Base-by-base conservation (phyloP, 495 filamentous ascomycete species). In the Neurospora sp. region DNA sequence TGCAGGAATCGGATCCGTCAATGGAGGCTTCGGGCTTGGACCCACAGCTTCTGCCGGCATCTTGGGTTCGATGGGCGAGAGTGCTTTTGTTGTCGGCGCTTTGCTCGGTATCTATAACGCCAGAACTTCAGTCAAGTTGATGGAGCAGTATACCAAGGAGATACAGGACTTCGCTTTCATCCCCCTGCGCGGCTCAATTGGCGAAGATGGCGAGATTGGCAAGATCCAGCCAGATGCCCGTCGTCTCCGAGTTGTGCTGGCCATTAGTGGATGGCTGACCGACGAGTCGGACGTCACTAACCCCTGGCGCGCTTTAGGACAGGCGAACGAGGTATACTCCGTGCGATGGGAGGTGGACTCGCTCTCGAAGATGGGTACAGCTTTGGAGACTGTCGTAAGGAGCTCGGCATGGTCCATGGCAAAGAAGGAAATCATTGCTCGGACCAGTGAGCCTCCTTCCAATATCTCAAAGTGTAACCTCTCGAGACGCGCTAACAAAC, bases 71-170 rank as follows among this genome's bases (percentile, higher is more conserved):
- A 80, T 98, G 70, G 92, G 93, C 12, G 88, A 92, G 35, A 97
- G 90, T 75, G 86, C 88, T 7, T 88, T 94, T 18, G 82, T 93
- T 53, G 91, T 97, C 22, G 95, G 94, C 6, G 88, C 91, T 69
- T 81, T 98, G 14, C 97, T 99, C 77, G 95, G 95, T 39, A 92
- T 94, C 10, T 97, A 96, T 78, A 94, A 94, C 35, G 92, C 90
- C 14, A 86, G 91, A 16, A 94, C 96, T 89, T 92, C 91, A 2
- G 90, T 91, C 39, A 88, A 92, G 78, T 91, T 94, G 89, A 92
- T 98, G 87, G 93, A 95, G 73, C 86, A 90, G 59, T 96, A 97
- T 81, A 90, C 93, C 20, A 90, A 88, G 71, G 94, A 98, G 73
- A 91, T 98, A 16, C 87, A 91, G 69, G 94, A 98, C 80, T 97